Percentiles rank a stretch among this genome's conserved stretches.
Conservation (phyloP, 495 filamentous ascomycete species). For the Aspergillus sclerotiicarbonarius region DNA sequence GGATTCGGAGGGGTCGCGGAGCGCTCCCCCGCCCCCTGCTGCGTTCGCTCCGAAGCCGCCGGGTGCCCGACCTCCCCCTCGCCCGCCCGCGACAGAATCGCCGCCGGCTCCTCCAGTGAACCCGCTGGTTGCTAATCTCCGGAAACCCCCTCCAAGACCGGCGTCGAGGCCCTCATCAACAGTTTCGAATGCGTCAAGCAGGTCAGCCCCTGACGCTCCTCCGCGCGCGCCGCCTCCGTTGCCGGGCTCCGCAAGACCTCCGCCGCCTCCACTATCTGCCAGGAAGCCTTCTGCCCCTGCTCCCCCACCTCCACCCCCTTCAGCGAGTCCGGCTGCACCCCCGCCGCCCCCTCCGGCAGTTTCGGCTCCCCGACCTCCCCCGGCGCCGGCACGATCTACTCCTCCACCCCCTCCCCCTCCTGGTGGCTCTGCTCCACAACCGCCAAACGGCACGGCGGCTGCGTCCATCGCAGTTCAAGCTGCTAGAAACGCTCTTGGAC, state of each 20-base stretch:
- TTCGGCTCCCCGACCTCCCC: constrained; percentile 39
- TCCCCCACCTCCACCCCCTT: constrained; percentile 43
- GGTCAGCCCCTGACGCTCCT: constrained; percentile 47
- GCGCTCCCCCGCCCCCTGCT: constrained; percentile 56
- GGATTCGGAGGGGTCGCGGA: constrained; percentile 65
- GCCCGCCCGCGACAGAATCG: constrained; percentile 54
- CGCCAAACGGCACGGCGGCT: constrained; percentile 29
- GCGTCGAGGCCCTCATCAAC: constrained; percentile 52
- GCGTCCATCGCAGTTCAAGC: constrained; percentile 48
- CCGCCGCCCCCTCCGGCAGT: constrained; percentile 51
- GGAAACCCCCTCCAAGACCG: constrained; percentile 55
- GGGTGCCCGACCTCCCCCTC: constrained; percentile 47
- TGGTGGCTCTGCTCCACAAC: constrained; percentile 41
- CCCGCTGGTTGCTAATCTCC: constrained; percentile 57
- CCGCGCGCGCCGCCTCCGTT: constrained; percentile 67
- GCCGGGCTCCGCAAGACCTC: constrained; percentile 50
- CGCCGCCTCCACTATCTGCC: constrained; percentile 45
- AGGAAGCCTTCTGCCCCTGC: constrained; percentile 41
- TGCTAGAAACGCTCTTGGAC: constrained; percentile 45
- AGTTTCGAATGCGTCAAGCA: constrained; percentile 46
- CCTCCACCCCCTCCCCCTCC: constrained; percentile 47
- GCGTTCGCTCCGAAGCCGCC: constrained; percentile 64
- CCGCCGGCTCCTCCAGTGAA: constrained; percentile 52
- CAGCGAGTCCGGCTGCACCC: constrained; percentile 40
- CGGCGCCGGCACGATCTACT: constrained; percentile 37